Percentiles rank a stretch among this genome's conserved stretches.
Conservation (phyloP, 495 filamentous ascomycete species). For the Lindgomyces ingoldianus region DNA sequence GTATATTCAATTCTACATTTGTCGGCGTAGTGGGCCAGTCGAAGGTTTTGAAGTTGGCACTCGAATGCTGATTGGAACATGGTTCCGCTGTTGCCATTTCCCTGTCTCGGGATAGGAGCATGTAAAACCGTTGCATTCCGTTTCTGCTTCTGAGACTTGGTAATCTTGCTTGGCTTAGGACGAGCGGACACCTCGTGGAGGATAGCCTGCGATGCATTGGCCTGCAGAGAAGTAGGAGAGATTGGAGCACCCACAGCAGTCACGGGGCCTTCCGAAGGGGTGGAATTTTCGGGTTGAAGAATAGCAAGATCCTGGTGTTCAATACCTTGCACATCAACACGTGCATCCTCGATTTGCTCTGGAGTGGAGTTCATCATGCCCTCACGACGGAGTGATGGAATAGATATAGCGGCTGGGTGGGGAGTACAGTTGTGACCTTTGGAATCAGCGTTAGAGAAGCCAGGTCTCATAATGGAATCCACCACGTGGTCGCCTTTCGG, state of each 20-base stretch:
- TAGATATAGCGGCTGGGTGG: too few relatives aligned
- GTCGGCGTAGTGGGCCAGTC: background rate
- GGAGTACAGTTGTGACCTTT: too few relatives aligned
- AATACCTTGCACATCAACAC: too few relatives aligned
- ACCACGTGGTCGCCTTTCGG: background rate
- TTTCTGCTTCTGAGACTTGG: conserved; percentile 4
- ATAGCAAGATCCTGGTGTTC: too few relatives aligned
- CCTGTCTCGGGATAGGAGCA: background rate
- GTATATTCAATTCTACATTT: background rate
- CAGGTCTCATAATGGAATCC: background rate
- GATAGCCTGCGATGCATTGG: background rate
- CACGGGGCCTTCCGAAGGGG: too few relatives aligned
- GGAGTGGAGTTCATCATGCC: too few relatives aligned
- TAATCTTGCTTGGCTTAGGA: background rate
- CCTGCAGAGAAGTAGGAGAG: background rate
- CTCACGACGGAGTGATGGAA: too few relatives aligned
- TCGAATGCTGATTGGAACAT: background rate
- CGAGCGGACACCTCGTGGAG: background rate
- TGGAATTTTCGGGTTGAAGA: too few relatives aligned
- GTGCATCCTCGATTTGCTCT: too few relatives aligned
- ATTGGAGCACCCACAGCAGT: background rate
- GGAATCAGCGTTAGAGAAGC: too few relatives aligned
- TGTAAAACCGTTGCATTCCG: background rate
- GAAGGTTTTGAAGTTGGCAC: background rate
- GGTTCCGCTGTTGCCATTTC: background rate